These are phyloP conservation scores for Fragaria vesca DNA, from an alignment of 306 rosid species.

Conservation along the genomic window DNA sequence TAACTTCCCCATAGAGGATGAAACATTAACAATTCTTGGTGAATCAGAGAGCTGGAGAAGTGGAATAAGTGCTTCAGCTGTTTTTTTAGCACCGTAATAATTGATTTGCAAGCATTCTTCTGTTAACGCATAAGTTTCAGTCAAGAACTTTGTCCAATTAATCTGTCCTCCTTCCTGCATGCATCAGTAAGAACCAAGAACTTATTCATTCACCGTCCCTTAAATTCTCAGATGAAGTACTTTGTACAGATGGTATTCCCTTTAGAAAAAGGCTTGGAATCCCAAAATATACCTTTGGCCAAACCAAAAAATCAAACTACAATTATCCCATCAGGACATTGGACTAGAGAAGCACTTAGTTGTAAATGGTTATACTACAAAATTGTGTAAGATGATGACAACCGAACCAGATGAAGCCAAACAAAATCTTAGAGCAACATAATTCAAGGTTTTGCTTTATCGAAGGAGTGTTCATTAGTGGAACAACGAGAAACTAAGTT, in stretches of 20 bases:
- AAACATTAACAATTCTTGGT: constrained; percentile 55
- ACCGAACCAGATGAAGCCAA: neutral
- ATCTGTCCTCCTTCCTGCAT: constrained; percentile 6
- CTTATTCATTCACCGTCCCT: neutral
- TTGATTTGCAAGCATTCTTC: constrained; percentile 50
- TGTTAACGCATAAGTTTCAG: constrained; percentile 31
- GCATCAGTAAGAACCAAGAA: neutral
- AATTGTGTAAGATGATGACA: neutral
- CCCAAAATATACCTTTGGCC: neutral
- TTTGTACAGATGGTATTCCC: too few relatives aligned
- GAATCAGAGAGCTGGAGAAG: constrained; percentile 55
- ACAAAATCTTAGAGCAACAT: neutral
- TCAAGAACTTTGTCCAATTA: constrained; percentile 26
- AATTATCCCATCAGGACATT: neutral
- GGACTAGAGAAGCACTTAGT: neutral
- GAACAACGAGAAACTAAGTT: neutral
- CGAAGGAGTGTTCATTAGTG: neutral
- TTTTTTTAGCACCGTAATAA: constrained; percentile 49
- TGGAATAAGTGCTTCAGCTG: constrained; percentile 39
- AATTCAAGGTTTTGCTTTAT: neutral
- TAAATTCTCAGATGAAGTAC: too few relatives aligned
- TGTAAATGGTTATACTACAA: neutral
- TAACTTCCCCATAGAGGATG: constrained; percentile 38
- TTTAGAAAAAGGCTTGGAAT: too few relatives aligned
- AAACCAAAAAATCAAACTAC: neutral